Percentiles rank a stretch among this genome's conserved stretches.
Evolutionary conservation across 805 yeast species (phyloP).

Genomic region (Yamadazyma laniorum): DNA sequence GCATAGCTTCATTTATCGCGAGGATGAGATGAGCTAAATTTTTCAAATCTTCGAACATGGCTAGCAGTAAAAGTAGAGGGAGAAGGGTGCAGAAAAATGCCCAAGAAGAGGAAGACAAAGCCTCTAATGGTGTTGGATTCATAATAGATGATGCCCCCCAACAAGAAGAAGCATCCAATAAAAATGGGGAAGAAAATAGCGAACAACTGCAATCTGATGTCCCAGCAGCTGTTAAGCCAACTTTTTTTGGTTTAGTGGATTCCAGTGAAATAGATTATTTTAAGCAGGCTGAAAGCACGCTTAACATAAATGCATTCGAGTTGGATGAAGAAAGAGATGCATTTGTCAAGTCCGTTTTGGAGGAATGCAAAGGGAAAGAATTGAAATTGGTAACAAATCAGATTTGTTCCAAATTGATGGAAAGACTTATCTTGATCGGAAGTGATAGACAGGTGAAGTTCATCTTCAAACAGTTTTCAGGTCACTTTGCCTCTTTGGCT

Average conservation of each 20-base stretch:
- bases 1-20: slow-evolving; percentile 6
- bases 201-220: slow-evolving; percentile 2
- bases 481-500: slow-evolving; percentile 73
- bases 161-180: slow-evolving; percentile 2
- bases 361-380: slow-evolving; percentile 86
- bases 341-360: slow-evolving; percentile 74
- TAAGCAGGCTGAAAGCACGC: slow-evolving; percentile 85
- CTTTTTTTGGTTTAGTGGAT: slow-evolving; percentile 84
- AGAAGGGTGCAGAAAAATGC: slow-evolving; percentile 39
- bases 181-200: not conserved
- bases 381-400: slow-evolving; percentile 90
- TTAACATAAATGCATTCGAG: slow-evolving; percentile 77
- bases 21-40: slow-evolving; percentile 10
- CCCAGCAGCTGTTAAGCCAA: slow-evolving; percentile 12
- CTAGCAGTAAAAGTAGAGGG: slow-evolving; percentile 33
- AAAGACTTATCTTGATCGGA: slow-evolving; percentile 72
- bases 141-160: slow-evolving; percentile 12
- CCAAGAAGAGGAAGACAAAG: slow-evolving; percentile 15
- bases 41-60: slow-evolving; percentile 8
- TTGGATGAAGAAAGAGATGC: slow-evolving; percentile 67
- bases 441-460: slow-evolving; percentile 62
- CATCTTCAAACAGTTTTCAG: slow-evolving; percentile 64
- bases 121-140: slow-evolving; percentile 14
- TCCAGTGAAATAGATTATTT: slow-evolving; percentile 84
- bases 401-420: slow-evolving; percentile 90